Percentiles rank a stretch among this genome's conserved stretches.
Conservation (phyloP, 2,329 filamentous ascomycete genomes). For the Neopestalotiopsis sp. region DNA sequence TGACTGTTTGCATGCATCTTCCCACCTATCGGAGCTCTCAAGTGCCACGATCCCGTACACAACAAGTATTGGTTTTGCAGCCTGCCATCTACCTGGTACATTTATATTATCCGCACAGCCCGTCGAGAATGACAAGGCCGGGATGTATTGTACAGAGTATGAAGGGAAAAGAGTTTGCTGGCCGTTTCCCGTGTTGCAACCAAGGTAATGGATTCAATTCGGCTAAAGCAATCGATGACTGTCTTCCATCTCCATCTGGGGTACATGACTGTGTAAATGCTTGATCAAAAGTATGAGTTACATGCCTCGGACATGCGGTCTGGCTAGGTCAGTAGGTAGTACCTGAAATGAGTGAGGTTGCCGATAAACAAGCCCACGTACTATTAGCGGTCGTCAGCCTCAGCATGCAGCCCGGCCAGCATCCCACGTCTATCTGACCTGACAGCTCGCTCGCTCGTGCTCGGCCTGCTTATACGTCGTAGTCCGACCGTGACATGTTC, state of each 20-base stretch:
- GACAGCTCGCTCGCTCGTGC: neutral
- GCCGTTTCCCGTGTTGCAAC: too few relatives aligned
- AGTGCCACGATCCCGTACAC: neutral
- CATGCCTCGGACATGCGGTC: too few relatives aligned
- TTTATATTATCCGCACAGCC: neutral
- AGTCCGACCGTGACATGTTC: neutral
- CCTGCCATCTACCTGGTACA: neutral
- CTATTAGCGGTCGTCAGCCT: too few relatives aligned
- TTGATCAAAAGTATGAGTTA: too few relatives aligned
- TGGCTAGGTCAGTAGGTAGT: too few relatives aligned
- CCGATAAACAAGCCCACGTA: too few relatives aligned
- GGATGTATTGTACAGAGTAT: neutral
- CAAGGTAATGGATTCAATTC: too few relatives aligned
- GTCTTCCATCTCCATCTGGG: too few relatives aligned
- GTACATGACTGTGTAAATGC: too few relatives aligned
- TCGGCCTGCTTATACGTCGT: neutral
- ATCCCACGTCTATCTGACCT: neutral
- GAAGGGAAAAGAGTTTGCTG: too few relatives aligned
- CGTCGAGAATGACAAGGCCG: neutral
- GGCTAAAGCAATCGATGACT: too few relatives aligned
- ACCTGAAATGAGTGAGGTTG: too few relatives aligned
- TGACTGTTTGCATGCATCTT: neutral
- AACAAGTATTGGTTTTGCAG: neutral
- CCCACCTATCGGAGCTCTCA: constrained; percentile 8
- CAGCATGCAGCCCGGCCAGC: neutral